These are phyloP conservation scores for Coemansia sp. DNA, from an alignment of 192 early-diverging fungal species.

Conservation along the genomic window DNA sequence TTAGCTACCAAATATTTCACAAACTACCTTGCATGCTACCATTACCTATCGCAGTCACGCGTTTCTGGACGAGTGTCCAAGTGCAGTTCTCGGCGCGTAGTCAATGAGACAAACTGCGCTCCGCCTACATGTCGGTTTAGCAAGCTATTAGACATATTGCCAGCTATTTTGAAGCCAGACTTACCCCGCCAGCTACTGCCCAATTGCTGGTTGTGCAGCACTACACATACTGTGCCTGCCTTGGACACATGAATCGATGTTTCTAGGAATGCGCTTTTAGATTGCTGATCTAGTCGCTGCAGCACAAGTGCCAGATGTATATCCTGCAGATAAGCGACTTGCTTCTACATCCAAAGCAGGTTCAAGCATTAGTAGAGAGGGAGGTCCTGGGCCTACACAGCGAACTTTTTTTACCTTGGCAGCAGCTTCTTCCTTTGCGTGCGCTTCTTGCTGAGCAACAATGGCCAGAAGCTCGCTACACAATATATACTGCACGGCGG, in stretches of 20 bases:
- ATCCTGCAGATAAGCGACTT: constrained; percentile 30
- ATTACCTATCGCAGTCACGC: neutral
- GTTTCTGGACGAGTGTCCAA: neutral
- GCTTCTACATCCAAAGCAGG: constrained; percentile 13
- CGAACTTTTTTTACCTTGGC: constrained; percentile 16
- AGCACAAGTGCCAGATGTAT: constrained; percentile 35
- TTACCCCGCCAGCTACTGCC: constrained; percentile 35
- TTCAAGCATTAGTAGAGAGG: neutral
- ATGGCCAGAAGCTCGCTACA: constrained; percentile 33
- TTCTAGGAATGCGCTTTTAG: constrained; percentile 9
- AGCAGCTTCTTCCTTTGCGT: constrained; percentile 6
- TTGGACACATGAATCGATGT: constrained; percentile 14
- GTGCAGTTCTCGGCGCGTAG: neutral
- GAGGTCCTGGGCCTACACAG: neutral
- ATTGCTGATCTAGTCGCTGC: constrained; percentile 10
- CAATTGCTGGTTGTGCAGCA: constrained; percentile 17
- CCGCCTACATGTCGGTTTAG: neutral
- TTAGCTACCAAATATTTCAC: neutral
- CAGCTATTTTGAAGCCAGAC: neutral
- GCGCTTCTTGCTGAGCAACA: constrained; percentile 20
- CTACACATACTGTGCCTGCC: constrained; percentile 7
- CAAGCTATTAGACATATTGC: neutral
- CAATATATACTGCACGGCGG: neutral
- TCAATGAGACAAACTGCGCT: neutral
- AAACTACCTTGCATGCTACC: neutral